Conservation (phyloP, 495 filamentous ascomycete genomes). For the Echria macrotheca region DNA sequence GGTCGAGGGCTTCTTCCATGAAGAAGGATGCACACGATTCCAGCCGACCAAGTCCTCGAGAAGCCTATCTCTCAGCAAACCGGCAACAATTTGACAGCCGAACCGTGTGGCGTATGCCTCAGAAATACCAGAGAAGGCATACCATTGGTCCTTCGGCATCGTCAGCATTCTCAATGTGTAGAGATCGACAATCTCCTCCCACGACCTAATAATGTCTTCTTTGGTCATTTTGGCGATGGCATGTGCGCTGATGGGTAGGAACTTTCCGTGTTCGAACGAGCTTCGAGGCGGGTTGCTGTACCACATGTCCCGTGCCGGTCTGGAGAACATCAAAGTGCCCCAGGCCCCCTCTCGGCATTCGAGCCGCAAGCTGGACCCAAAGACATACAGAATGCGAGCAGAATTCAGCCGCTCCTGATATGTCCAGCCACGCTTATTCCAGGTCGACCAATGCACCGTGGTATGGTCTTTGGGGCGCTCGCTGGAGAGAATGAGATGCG, state of each 20-base stretch:
- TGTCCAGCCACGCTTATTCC: slow-evolving; percentile 3
- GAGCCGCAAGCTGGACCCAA: background rate
- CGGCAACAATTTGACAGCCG: background rate
- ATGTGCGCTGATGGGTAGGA: no score
- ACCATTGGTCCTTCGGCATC: background rate
- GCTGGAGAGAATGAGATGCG: background rate
- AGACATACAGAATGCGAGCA: background rate
- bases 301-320: background rate
- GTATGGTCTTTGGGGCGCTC: background rate
- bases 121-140: background rate
- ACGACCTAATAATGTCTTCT: no score
- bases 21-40: no score
- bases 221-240: background rate
- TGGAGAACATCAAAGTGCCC: background rate
- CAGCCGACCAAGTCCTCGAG: background rate
- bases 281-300: background rate
- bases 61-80: background rate
- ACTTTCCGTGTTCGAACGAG: no score
- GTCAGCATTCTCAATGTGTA: background rate
- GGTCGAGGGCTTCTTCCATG: background rate
- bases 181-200: background rate
- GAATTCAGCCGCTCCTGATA: slow-evolving; percentile 2
- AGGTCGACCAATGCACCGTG: background rate
- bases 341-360: background rate
- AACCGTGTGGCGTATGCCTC: background rate